These are phyloP conservation scores for Medicago lupulina DNA, from an alignment of 306 rosid genomes.

Conservation along the genomic window DNA sequence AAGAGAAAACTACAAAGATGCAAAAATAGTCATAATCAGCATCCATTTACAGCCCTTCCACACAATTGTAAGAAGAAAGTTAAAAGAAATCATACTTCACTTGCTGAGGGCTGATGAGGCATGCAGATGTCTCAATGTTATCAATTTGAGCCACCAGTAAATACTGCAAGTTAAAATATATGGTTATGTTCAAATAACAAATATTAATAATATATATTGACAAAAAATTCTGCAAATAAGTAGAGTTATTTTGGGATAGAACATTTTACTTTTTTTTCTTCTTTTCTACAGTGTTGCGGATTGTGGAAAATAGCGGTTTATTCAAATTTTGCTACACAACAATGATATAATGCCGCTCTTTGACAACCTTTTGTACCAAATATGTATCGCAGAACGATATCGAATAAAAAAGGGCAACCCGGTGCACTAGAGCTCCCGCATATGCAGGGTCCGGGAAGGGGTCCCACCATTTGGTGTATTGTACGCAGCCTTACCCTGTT, in stretches of 20 bases:
- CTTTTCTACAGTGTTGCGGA: not conserved
- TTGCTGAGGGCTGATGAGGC: slow-evolving; percentile 86
- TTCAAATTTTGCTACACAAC: too few relatives aligned
- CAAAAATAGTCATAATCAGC: slow-evolving; percentile 46
- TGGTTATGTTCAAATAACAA: slow-evolving; percentile 19
- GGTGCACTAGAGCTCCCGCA: too few relatives aligned
- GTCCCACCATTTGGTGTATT: too few relatives aligned
- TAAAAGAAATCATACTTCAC: slow-evolving; percentile 67
- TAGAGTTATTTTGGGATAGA: slow-evolving; percentile 14
- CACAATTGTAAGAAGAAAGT: slow-evolving; percentile 15
- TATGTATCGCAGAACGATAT: too few relatives aligned
- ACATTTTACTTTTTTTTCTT: not conserved
- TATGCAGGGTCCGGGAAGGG: too few relatives aligned
- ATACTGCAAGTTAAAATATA: slow-evolving; percentile 57
- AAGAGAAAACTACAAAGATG: slow-evolving; percentile 73
- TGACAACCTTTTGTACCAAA: too few relatives aligned
- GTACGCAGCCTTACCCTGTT: too few relatives aligned
- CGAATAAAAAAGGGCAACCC: too few relatives aligned
- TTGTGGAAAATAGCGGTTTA: too few relatives aligned
- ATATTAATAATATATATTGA: not conserved
- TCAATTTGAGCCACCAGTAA: slow-evolving; percentile 83
- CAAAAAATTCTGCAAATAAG: not conserved
- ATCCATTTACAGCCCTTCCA: slow-evolving; percentile 20
- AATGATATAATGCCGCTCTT: too few relatives aligned
- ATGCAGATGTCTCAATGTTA: slow-evolving; percentile 77